Base-by-base conservation (phyloP, 768 basidiomycete species). In the Bullera alba region DNA sequence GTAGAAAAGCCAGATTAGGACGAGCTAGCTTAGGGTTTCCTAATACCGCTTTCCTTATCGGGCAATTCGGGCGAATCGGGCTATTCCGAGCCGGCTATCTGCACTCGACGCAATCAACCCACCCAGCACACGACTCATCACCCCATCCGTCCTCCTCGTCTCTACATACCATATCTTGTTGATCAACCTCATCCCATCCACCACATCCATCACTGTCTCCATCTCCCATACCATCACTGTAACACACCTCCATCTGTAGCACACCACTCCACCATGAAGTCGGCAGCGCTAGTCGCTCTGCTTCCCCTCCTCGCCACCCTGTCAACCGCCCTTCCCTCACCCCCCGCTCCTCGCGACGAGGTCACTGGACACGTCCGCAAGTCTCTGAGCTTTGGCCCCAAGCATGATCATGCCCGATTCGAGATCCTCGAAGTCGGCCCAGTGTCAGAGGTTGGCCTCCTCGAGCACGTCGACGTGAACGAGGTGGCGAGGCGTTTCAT, bases 361-460 rank as follows among this genome's bases (percentile, higher is more conserved):
- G 28, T 17, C 29, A 10, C 19, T 14, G 19, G 23, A 32, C 26
- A 47, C 73, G 46, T 47, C n/a, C 82, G 92, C 65, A 95, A 96
- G 84, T 81, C 92, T 0, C 79, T 97, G 48, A 83, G 84, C 21
- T 95, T 93, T 68, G 92, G 92, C 1, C 89, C 90, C 4, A 75
- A 78, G 16, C 83, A 83, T 54, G 80, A 82, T 3, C 84, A 88
- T 60, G 83, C 70, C 72, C 77, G 63, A 72, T 83, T 61, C 46
- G 53, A 66, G 49, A 46, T 58, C 2, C 46, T 63, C 42, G 53
- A 57, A 21, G 15, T 47, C 6, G 58, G 56, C n/a, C 45, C 52
- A 23, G 37, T 39, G 7, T 21, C 37, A 12, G 37, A 39, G 19
- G 19, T 39, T 7, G 37, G 37, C 12, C 7, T 39, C 12, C 12